phyloP scores from a whole-genome alignment of 192 early-diverging fungal species.

The Coemansia asiatica region DNA sequence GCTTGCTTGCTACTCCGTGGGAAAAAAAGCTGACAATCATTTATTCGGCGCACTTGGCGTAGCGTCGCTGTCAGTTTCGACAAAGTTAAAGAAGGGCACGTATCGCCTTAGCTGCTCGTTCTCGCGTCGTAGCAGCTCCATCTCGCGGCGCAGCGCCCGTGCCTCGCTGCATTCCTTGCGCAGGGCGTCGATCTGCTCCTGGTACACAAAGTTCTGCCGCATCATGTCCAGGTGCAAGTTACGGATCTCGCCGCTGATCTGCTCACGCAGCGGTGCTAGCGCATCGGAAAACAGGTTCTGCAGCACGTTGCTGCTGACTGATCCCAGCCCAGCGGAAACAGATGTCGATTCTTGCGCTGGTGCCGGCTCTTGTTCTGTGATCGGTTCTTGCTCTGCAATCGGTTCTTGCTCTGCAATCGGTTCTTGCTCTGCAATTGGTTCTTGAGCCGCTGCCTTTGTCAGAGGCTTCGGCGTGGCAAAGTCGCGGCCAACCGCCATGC shows the following conservation, averaged over 20 bases:
- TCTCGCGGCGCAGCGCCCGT: slow-evolving; percentile 31
- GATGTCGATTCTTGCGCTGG: neutral
- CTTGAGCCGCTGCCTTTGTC: too few species aligned
- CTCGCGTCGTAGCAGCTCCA: slow-evolving; percentile 42
- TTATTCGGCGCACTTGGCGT: too few species aligned
- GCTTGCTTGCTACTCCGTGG: slow-evolving; percentile 5
- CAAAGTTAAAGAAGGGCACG: slow-evolving; percentile 30
- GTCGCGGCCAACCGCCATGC: too few species aligned
- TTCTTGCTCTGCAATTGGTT: too few species aligned
- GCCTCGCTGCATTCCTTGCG: slow-evolving; percentile 37
- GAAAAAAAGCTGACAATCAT: neutral
- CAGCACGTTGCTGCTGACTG: slow-evolving; percentile 35
- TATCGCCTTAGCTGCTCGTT: slow-evolving; percentile 47
- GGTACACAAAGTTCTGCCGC: slow-evolving; percentile 42
- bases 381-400: too few species aligned
- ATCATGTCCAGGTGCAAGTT: slow-evolving; percentile 54
- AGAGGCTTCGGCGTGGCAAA: too few species aligned
- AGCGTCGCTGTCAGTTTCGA: neutral
- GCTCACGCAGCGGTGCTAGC: slow-evolving; percentile 41
- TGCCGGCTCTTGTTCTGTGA: too few species aligned
- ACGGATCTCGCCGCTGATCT: slow-evolving; percentile 46
- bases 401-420: too few species aligned
- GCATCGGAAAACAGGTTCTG: slow-evolving; percentile 45
- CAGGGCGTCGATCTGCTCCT: slow-evolving; percentile 41
- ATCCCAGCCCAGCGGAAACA: slow-evolving; percentile 7